These are phyloP conservation scores for Ceratobasidium sp. DNA, from an alignment of 1,284 basidiomycete species.

Conservation along the genomic window DNA sequence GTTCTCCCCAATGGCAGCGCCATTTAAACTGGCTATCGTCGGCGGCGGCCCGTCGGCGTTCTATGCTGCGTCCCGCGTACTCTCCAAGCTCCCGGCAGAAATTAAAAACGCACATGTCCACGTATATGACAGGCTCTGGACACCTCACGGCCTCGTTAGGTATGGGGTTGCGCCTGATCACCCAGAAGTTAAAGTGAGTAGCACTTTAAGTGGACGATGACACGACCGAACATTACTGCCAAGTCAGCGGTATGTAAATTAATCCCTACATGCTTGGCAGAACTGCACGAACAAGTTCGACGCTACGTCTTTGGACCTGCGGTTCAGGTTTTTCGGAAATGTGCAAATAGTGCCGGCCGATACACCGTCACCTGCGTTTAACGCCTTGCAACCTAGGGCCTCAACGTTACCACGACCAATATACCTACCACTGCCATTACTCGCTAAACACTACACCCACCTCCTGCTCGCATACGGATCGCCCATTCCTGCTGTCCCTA, in stretches of 20 bases:
- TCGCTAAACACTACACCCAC: conserved; percentile 79
- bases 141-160: conserved; percentile 94
- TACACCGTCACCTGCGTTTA: background rate
- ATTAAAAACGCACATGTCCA: conserved; percentile 74
- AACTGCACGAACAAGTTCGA: conserved; percentile 99
- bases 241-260: conserved; percentile 25
- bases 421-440: conserved; percentile 67
- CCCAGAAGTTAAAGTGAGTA: conserved; percentile 93
- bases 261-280: conserved; percentile 62
- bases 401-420: conserved; percentile 61
- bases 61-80: conserved; percentile 89
- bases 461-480: conserved; percentile 87
- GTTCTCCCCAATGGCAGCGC: conserved; percentile 41
- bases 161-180: conserved; percentile 99
- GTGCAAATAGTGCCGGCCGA: conserved; percentile 73
- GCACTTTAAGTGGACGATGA: background rate
- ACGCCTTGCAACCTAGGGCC: conserved; percentile 50
- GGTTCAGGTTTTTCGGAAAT: conserved; percentile 94
- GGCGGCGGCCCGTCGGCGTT: conserved; percentile 96
- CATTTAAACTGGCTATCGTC: conserved; percentile 80
- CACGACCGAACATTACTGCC: background rate
- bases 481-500: conserved; percentile 71
- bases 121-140: conserved; percentile 93
- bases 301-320: conserved; percentile 75
- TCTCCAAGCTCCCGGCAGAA: conserved; percentile 71